Evolutionary conservation across 495 filamentous ascomycete species (phyloP).

Genomic region (Penicillium simplicissimum): DNA sequence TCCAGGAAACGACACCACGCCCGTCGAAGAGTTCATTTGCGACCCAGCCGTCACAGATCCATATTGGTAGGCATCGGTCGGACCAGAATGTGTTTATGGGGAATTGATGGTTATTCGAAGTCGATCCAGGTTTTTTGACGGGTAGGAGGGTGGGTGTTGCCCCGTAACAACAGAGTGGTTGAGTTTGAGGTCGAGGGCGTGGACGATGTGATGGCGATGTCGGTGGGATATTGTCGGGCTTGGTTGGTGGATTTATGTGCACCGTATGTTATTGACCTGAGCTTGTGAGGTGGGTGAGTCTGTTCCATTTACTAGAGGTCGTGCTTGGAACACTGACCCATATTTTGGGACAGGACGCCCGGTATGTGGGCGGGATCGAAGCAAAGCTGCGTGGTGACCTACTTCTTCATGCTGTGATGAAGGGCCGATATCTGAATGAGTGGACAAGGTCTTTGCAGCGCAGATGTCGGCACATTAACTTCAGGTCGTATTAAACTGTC

Average conservation of each 20-base stretch:
- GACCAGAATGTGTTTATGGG: slow-evolving; percentile 61
- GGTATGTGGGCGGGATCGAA: slow-evolving; percentile 49
- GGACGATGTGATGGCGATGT: slow-evolving; percentile 53
- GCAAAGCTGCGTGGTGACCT: slow-evolving; percentile 39
- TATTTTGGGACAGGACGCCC: slow-evolving; percentile 34
- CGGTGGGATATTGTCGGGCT: slow-evolving; percentile 46
- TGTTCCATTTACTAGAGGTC: background rate
- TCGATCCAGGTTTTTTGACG: no score
- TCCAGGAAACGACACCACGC: slow-evolving; percentile 48
- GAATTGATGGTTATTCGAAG: no score
- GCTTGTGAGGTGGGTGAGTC: slow-evolving; percentile 52
- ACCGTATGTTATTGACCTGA: slow-evolving; percentile 63
- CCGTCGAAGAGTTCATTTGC: slow-evolving; percentile 54
- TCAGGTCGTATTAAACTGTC: slow-evolving; percentile 30
- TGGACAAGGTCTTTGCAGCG: slow-evolving; percentile 51
- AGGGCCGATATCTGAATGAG: slow-evolving; percentile 51
- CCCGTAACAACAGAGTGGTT: slow-evolving; percentile 47
- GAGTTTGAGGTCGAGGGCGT: slow-evolving; percentile 49
- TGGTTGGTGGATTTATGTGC: slow-evolving; percentile 56
- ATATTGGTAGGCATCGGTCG: no score
- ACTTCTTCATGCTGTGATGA: slow-evolving; percentile 55
- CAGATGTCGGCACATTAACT: slow-evolving; percentile 33
- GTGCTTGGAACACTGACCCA: background rate
- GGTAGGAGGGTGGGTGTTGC: no score
- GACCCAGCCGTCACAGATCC: slow-evolving; percentile 62